Base-by-base conservation (phyloP, 345 rosid species). In the Pelargonium nanum region DNA sequence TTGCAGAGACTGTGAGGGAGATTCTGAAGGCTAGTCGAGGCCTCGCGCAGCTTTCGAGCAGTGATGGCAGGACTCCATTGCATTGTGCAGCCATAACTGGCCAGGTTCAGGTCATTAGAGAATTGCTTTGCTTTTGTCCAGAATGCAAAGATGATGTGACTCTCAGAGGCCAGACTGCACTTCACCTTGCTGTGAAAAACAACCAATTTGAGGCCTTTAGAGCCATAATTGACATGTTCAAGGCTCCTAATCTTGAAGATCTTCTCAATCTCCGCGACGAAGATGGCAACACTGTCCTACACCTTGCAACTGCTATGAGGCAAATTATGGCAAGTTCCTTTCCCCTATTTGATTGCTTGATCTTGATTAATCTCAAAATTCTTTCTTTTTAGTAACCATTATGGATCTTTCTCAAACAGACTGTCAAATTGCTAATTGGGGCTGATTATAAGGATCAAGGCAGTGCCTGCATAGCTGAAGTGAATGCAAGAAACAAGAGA, bases 1-100 rank as follows among this genome's bases (percentile, higher is more conserved):
- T 40, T 51, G n/a, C 13, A 19, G 71, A 55, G 55, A 23, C 55
- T 0, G 61, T 56, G 19, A 61, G 28, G 7, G 60, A 60, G 57
- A 26, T 68, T 17, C n/a, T 68, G 51, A 45, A 45, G 20, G n/a
- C 13, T 6, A 53, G 34, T 12, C 22, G 17, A 20, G 40, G 48
- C 7, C 52, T 68, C 5, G 48, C 66, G 6, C 30, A 34, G 19
- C 12, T 61, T 23, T 56, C 28, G 51, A 60, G 50, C 61, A 68
- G 50, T 26, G 30, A 12, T 15, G 72, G 66, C 0, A 20, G 25
- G 34, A 63, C 52, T 24, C 56, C 64, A 0, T 64, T 69, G 16
- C 73, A 69, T 20, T 25, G 2, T 20, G 64, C 73, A n/a, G 73
- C 64, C 67, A 57, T 34, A 20, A 63, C 24, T 1, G 72, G 72